phyloP scores from a whole-genome alignment of 441 rosid genomes.

The Erodium moschatum region DNA sequence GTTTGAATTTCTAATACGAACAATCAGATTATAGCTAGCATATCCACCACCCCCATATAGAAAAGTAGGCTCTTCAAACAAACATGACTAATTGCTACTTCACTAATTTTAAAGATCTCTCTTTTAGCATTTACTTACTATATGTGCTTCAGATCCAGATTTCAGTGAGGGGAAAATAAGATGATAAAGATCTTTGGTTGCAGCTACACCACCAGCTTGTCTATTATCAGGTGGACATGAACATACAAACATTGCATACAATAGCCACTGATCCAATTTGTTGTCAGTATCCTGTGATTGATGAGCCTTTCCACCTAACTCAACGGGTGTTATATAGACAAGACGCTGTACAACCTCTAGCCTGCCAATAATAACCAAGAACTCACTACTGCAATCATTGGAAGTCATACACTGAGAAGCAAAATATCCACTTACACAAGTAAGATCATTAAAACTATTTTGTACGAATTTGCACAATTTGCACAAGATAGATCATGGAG shows the following conservation, averaged over 20 bases:
- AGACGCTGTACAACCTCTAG: slow-evolving; percentile 74
- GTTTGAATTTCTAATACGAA: background rate
- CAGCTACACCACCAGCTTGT: slow-evolving; percentile 73
- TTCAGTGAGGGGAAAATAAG: slow-evolving; percentile 78
- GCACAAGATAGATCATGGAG: background rate
- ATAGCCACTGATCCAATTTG: slow-evolving; percentile 96
- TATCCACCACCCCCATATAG: background rate
- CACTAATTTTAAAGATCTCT: background rate
- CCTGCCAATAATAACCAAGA: slow-evolving; percentile 41
- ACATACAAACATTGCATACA: slow-evolving; percentile 95
- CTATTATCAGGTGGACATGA: slow-evolving; percentile 88
- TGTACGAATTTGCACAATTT: background rate
- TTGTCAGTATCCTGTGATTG: slow-evolving; percentile 85
- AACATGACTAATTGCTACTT: background rate
- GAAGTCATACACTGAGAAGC: background rate
- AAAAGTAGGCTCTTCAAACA: background rate
- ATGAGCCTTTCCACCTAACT: slow-evolving; percentile 88
- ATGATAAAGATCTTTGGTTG: slow-evolving; percentile 86
- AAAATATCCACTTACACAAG: too few relatives aligned
- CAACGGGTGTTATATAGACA: slow-evolving; percentile 81
- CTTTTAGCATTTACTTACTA: slow-evolving; percentile 43
- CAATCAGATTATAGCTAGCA: background rate
- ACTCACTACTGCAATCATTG: background rate
- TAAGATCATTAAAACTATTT: too few relatives aligned
- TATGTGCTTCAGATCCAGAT: slow-evolving; percentile 84